Percentiles rank a stretch among this genome's conserved stretches.
phyloP scores from a whole-genome alignment of 1,139 yeast species.

The Suhomyces coccinellae region DNA sequence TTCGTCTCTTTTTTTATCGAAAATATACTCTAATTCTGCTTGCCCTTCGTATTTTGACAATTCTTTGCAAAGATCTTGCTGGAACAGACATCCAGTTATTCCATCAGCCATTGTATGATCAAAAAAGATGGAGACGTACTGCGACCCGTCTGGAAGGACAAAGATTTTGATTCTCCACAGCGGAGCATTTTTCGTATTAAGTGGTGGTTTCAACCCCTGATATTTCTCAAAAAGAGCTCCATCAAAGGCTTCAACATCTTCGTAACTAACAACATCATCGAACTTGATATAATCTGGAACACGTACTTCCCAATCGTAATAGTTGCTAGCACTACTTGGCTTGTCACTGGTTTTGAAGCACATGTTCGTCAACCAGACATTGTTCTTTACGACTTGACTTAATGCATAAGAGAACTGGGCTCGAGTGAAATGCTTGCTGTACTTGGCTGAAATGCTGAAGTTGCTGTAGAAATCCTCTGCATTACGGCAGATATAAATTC shows the following conservation, averaged over 20 bases:
- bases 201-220: slow-evolving; percentile 8
- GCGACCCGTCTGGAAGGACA: slow-evolving; percentile 3
- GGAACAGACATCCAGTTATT: slow-evolving; percentile 14
- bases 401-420: slow-evolving; percentile 28
- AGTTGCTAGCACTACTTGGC: slow-evolving; percentile 9
- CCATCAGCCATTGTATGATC: slow-evolving; percentile 19
- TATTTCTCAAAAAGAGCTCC: not conserved
- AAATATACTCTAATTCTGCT: not conserved
- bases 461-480: slow-evolving; percentile 25
- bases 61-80: slow-evolving; percentile 10
- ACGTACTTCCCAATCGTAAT: slow-evolving; percentile 18
- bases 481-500: slow-evolving; percentile 29
- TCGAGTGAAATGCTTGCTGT: slow-evolving; percentile 17
- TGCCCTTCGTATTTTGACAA: slow-evolving; percentile 6
- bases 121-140: slow-evolving; percentile 11
- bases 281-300: slow-evolving; percentile 24
- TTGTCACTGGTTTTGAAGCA: slow-evolving; percentile 17
- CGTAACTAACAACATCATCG: slow-evolving; percentile 26
- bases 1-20: not conserved
- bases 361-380: slow-evolving; percentile 26
- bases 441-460: slow-evolving; percentile 29
- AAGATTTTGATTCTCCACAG: slow-evolving; percentile 30
- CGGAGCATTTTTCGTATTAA: slow-evolving; percentile 20
- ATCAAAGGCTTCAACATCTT: not conserved
- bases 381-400: slow-evolving; percentile 19